Percentiles rank a stretch among this genome's conserved stretches.
These are phyloP conservation scores for Pyricularia pennisetigena DNA, from an alignment of 2,329 filamentous ascomycete genomes.

Conservation along the genomic window DNA sequence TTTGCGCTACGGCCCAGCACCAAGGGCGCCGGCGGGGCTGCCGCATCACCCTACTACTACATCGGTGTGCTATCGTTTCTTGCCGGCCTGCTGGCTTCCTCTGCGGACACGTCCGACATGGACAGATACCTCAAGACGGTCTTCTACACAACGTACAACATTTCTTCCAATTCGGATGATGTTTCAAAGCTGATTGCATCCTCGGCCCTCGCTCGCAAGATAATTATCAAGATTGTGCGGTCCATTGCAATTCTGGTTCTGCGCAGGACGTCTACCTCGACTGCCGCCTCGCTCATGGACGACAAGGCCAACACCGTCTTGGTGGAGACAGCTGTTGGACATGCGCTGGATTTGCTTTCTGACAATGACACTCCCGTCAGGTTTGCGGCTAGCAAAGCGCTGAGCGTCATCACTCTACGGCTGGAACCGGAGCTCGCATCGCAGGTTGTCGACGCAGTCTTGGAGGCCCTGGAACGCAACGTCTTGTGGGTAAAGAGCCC, in stretches of 20 bases:
- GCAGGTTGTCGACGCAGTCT: slow-evolving; percentile 79
- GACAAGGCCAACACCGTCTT: slow-evolving; percentile 32
- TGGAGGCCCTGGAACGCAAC: slow-evolving; percentile 56
- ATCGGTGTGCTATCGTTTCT: slow-evolving; percentile 75
- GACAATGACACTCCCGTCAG: slow-evolving; percentile 90
- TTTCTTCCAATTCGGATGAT: slow-evolving; percentile 37
- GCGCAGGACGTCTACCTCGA: slow-evolving; percentile 24
- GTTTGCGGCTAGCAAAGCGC: slow-evolving; percentile 82
- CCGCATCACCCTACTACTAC: slow-evolving; percentile 57
- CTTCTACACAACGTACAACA: slow-evolving; percentile 52
- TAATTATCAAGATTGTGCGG: slow-evolving; percentile 75
- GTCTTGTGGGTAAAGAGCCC: slow-evolving; percentile 40
- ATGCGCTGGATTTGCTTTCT: slow-evolving; percentile 65
- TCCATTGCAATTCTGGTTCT: slow-evolving; percentile 61
- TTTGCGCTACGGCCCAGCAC: slow-evolving; percentile 40
- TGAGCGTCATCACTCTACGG: slow-evolving; percentile 77
- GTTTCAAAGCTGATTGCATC: slow-evolving; percentile 44
- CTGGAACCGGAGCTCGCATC: slow-evolving; percentile 71
- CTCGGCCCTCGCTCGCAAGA: slow-evolving; percentile 73
- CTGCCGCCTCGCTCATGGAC: slow-evolving; percentile 22
- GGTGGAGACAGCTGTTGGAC: slow-evolving; percentile 73
- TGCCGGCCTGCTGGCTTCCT: slow-evolving; percentile 58
- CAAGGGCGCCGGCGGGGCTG: not conserved
- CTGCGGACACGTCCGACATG: slow-evolving; percentile 67
- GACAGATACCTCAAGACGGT: slow-evolving; percentile 54